Conservation (phyloP, 345 rosid genomes). For the Heritiera littoralis region DNA sequence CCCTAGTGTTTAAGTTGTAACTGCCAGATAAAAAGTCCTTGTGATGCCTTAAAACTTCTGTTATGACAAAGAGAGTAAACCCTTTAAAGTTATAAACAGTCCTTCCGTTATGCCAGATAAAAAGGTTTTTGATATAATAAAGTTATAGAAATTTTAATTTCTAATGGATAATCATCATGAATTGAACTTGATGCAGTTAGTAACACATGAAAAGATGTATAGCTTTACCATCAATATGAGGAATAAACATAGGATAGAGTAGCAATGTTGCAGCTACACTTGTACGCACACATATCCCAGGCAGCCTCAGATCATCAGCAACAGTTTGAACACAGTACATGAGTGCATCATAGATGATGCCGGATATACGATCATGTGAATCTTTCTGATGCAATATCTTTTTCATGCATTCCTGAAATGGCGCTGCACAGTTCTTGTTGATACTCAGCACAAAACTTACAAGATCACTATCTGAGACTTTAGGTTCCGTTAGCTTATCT, state of each 20-base stretch:
- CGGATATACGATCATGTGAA: neutral
- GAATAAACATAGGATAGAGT: neutral
- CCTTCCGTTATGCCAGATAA: too few species aligned
- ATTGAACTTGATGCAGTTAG: neutral
- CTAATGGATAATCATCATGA: neutral
- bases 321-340: neutral
- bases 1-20: neutral
- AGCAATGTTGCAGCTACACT: neutral
- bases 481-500: neutral
- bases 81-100: too few species aligned
- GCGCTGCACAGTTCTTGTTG: conserved; percentile 7
- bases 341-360: neutral
- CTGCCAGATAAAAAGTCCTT: neutral
- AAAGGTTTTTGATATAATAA: too few species aligned
- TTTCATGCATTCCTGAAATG: neutral
- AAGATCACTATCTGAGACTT: neutral
- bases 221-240: neutral
- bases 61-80: too few species aligned
- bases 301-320: neutral
- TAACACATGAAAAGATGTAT: neutral
- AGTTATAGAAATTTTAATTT: neutral
- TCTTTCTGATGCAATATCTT: neutral
- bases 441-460: neutral
- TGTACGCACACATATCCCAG: neutral
- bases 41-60: too few species aligned